Percentiles rank a stretch among this genome's conserved stretches.
Conservation (phyloP, 2,329 filamentous ascomycete species). For the Ustulina deusta region DNA sequence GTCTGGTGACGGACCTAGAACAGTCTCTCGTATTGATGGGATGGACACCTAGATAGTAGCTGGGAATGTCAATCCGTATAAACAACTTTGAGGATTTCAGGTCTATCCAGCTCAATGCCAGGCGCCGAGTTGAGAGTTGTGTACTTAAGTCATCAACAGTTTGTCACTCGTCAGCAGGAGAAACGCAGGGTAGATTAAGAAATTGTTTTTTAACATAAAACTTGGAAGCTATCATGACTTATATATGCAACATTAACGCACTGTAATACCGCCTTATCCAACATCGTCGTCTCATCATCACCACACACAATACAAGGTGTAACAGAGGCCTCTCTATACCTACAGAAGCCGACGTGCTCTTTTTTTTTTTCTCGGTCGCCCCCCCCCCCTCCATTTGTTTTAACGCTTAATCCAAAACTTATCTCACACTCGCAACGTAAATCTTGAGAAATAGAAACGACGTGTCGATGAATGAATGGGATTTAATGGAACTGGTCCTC, state of each 20-base stretch:
- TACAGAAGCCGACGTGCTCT: background rate
- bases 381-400: background rate
- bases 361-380: background rate
- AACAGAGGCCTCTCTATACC: background rate
- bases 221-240: slow-evolving; percentile 10
- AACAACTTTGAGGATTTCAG: background rate
- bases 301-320: slow-evolving; percentile 5
- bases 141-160: no score
- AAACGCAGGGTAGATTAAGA: no score
- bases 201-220: slow-evolving; percentile 4
- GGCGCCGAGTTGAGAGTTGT: no score
- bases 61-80: background rate
- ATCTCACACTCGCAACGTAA: background rate
- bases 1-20: background rate
- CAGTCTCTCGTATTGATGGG: background rate
- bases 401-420: background rate
- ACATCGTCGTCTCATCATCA: slow-evolving; percentile 4
- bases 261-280: background rate
- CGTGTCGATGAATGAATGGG: background rate
- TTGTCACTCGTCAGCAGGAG: no score
- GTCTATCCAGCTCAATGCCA: background rate
- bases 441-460: background rate
- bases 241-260: background rate
- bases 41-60: background rate
- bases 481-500: slow-evolving; percentile 93